These are phyloP conservation scores for Schizochytrium sp. DNA, from an alignment of 108 stramenopile genomes.

Conservation along the genomic window DNA sequence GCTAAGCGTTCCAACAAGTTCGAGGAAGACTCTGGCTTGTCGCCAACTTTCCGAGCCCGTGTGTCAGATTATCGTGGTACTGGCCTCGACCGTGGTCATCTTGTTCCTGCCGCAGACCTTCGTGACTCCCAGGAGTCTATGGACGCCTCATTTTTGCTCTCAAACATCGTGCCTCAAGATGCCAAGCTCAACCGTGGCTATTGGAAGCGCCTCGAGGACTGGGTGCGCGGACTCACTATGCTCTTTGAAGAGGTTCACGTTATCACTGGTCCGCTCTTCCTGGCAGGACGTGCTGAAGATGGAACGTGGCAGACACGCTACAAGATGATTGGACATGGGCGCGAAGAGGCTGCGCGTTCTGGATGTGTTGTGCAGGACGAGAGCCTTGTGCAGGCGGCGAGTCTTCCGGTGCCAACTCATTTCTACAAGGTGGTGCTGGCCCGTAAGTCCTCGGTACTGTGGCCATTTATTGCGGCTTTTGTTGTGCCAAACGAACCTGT, in stretches of 20 bases:
- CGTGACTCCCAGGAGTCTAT: constrained; percentile 27
- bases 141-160: constrained; percentile 60
- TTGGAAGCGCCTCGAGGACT: constrained; percentile 55
- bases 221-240: neutral
- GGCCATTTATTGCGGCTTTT: constrained; percentile 57
- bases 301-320: neutral
- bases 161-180: constrained; percentile 61
- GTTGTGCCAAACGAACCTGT: neutral
- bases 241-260: constrained; percentile 57
- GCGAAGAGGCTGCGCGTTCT: neutral
- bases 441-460: neutral
- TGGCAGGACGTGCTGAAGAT: neutral
- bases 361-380: neutral
- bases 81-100: constrained; percentile 63
- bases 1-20: constrained; percentile 36
- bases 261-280: constrained; percentile 60
- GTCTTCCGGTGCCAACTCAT: constrained; percentile 60
- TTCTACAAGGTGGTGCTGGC: constrained; percentile 64
- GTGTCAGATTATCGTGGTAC: neutral
- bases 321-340: neutral
- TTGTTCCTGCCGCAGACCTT: constrained; percentile 63
- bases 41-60: neutral
- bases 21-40: neutral
- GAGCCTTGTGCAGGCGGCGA: constrained; percentile 7
- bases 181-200: constrained; percentile 32